These are phyloP conservation scores for Lyophyllum atratum DNA, from an alignment of 768 basidiomycete species.

Conservation along the genomic window DNA sequence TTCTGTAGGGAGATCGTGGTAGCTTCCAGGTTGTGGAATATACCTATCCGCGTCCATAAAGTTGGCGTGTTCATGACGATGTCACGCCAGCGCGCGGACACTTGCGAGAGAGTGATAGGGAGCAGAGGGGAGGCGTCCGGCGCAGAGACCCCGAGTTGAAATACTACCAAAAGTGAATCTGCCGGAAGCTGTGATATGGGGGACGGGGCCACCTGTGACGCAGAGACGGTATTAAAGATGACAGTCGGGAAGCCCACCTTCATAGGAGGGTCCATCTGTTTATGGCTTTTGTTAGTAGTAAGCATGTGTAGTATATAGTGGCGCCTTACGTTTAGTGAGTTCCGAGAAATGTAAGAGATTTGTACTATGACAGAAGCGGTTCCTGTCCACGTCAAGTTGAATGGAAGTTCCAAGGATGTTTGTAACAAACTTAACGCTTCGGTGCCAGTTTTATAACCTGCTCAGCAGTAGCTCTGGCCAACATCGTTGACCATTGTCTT, in stretches of 20 bases:
- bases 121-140: not conserved
- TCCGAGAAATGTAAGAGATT: not conserved
- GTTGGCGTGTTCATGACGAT: not conserved
- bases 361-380: not conserved
- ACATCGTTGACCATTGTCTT: not conserved
- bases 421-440: not conserved
- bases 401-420: not conserved
- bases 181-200: not conserved
- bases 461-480: not conserved
- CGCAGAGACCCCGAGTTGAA: not conserved
- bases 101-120: not conserved
- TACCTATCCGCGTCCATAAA: not conserved
- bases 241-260: not conserved
- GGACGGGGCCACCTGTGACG: not conserved
- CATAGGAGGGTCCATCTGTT: not conserved
- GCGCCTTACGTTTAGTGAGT: not conserved
- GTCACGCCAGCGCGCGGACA: slow-evolving; percentile 3
- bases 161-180: slow-evolving; percentile 5
- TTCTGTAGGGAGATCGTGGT: not conserved
- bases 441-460: not conserved
- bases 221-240: not conserved
- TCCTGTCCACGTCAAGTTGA: not conserved
- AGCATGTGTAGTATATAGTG: not conserved
- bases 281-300: not conserved
- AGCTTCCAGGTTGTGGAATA: not conserved